phyloP scores from a whole-genome alignment of 163 green algal genomes.

The Prototheca wickerhamii region DNA sequence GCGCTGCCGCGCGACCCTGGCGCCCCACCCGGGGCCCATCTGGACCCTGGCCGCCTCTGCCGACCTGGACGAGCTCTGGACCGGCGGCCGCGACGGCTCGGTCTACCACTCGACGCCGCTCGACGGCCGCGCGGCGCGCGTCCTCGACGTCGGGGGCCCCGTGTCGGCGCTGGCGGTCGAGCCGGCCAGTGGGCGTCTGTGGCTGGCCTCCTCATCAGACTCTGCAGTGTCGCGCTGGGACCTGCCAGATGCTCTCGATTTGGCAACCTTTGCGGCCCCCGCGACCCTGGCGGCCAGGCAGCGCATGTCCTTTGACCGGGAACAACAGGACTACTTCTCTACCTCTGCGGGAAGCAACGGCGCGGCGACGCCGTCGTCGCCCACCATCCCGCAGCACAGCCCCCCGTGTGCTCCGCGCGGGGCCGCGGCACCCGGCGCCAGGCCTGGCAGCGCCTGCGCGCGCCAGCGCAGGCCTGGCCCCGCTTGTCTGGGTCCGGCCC shows the following conservation, averaged over 20 bases:
- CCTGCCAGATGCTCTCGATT: too few species aligned
- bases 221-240: too few species aligned
- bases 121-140: not conserved
- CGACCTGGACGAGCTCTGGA: conserved; percentile 50
- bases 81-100: conserved; percentile 66
- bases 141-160: not conserved
- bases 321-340: too few species aligned
- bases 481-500: conserved; percentile 37
- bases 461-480: conserved; percentile 26
- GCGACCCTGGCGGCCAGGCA: too few species aligned
- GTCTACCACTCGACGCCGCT: conserved; percentile 44
- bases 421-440: not conserved
- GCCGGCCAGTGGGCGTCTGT: conserved; percentile 12
- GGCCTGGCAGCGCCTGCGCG: not conserved
- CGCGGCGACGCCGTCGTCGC: too few species aligned
- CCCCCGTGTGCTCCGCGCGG: too few species aligned
- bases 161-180: conserved; percentile 40
- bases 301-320: too few species aligned
- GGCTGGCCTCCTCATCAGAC: conserved; percentile 28
- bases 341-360: too few species aligned
- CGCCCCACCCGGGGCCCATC: conserved; percentile 75
- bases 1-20: conserved; percentile 73
- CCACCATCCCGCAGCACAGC: too few species aligned
- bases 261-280: too few species aligned
- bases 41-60: conserved; percentile 55